Evolutionary conservation across 345 rosid species (phyloP).

Genomic region (Populus pruinosa): DNA sequence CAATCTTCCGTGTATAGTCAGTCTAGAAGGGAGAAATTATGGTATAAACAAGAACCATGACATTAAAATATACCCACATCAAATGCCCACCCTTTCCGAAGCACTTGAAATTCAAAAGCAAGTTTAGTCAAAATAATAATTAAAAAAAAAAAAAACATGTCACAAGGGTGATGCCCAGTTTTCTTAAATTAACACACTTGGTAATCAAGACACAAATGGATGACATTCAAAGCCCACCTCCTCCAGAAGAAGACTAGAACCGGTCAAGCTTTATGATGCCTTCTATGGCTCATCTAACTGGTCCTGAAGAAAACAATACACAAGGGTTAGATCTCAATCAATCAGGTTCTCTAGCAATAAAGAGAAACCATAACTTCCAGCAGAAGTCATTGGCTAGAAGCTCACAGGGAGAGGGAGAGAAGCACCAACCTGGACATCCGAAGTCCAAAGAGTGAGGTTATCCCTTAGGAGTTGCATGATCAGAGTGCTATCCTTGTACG

Average conservation of each 20-base stretch:
- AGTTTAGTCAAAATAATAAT: constrained; percentile 1
- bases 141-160: constrained; percentile 19
- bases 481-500: constrained; percentile 99
- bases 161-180: constrained; percentile 8
- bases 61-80: neutral
- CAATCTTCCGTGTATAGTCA: neutral
- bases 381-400: neutral
- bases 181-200: constrained; percentile 24
- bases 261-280: constrained; percentile 14
- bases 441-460: constrained; percentile 97
- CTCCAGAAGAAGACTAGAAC: constrained; percentile 45
- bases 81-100: constrained; percentile 19
- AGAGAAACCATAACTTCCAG: neutral
- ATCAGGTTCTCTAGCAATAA: neutral
- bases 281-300: constrained; percentile 69
- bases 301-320: constrained; percentile 43
- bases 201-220: constrained; percentile 28
- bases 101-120: constrained; percentile 17
- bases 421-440: constrained; percentile 74
- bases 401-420: neutral
- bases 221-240: constrained; percentile 78
- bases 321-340: neutral
- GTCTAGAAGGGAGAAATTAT: neutral
- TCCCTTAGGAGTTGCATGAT: constrained; percentile 94
- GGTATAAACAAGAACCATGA: neutral